Evolutionary conservation across 768 basidiomycete genomes (phyloP), one percentile per base, ranked within the genome.

Genomic region (Crassisporium funariophilum): DNA sequence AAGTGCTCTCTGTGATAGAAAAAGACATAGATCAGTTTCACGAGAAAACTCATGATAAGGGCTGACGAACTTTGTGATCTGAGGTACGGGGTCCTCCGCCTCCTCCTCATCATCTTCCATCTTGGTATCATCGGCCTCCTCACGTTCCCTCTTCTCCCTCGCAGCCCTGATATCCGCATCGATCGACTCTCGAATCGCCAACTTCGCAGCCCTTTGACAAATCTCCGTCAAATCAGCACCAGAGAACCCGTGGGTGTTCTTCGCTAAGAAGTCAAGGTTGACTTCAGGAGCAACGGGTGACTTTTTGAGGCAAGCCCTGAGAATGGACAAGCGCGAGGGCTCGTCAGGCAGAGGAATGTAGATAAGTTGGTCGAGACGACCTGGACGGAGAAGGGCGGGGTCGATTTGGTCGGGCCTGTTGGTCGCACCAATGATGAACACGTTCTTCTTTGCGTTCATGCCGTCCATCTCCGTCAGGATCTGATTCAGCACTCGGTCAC

Each of bases 141-240:
- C 91, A 63, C 81, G 82, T 51, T 83, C 92, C 68, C 74, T 80
- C 75, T 81, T 86, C 64, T 91, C 95, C 46, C 95, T 76, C 29
- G 84, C 79, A 47, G 59, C 70, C 55, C 84, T 74, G 60, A 99
- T 88, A 69, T 99, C 97, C 5, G 90, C 70, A 59, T 98, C 95
- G 57, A 99, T 99, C 47, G 86, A 88, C 68, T 89, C 91, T 20
- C 95, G 82, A 62, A 99, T 99, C 1, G 95, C 95, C 44, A 98
- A 77, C 75, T 99, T 99, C 45, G 95, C 95, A 4, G 97, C 87
- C 41, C 97, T 84, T 70, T 98, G 95, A 66, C 95, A 98, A 60
- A 99, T 95, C 68, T 98, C 97, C n/a, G 95, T 95, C 56, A 98
- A 74, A 82, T 99, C 97, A 46, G 97, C 97, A 84, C 97, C 97